A percentile compares a stretch with the other conserved stretches of the same genome.
Conservation (phyloP, 306 rosid species). For the Glycine tomentella region DNA sequence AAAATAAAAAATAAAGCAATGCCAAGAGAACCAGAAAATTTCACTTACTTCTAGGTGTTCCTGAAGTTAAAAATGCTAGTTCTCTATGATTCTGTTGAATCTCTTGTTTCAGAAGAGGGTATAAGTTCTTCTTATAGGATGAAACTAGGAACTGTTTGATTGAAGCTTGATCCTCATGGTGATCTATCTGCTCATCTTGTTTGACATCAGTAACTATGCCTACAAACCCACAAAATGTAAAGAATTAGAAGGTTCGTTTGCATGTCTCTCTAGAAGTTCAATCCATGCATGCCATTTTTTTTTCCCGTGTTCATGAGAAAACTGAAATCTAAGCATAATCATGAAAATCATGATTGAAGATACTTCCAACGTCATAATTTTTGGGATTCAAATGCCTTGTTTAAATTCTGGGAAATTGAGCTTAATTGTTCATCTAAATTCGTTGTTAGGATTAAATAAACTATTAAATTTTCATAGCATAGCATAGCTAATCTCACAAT, state of each 20-base stretch:
- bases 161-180: conserved; percentile 65
- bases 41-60: conserved; percentile 54
- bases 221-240: conserved; percentile 41
- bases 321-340: neutral
- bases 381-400: neutral
- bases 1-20: neutral
- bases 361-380: conserved; percentile 4
- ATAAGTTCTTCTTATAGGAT: conserved; percentile 62
- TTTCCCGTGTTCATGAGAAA: neutral
- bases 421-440: neutral
- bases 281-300: neutral
- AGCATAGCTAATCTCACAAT: neutral
- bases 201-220: conserved; percentile 71
- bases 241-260: conserved; percentile 25
- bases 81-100: conserved; percentile 50
- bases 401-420: neutral
- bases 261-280: neutral
- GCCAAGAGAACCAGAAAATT: neutral
- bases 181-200: conserved; percentile 61
- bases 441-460: neutral
- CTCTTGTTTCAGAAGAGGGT: conserved; percentile 72
- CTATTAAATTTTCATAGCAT: neutral
- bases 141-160: conserved; percentile 66
- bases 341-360: neutral
- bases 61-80: conserved; percentile 36